These are phyloP conservation scores for Venturia asperata DNA, from an alignment of 2,329 filamentous ascomycete species.

Conservation along the genomic window DNA sequence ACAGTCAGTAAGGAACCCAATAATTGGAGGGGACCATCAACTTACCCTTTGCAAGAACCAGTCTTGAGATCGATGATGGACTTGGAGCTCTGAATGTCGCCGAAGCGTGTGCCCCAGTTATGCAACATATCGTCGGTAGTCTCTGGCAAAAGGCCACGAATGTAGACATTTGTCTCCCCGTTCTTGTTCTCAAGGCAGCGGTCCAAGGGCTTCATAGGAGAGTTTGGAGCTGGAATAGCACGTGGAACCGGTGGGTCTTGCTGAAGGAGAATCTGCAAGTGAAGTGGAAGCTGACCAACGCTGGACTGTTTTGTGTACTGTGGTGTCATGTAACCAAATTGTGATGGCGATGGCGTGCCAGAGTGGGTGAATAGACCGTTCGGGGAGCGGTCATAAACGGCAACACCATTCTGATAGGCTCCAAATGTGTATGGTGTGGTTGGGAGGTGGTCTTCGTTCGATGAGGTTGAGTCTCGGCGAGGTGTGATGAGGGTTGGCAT, in stretches of 20 bases:
- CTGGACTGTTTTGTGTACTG: slow-evolving; percentile 32
- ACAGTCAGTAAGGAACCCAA: background rate
- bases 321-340: slow-evolving; percentile 40
- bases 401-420: slow-evolving; percentile 39
- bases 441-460: slow-evolving; percentile 46
- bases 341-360: slow-evolving; percentile 44
- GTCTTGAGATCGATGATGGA: slow-evolving; percentile 95
- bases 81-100: slow-evolving; percentile 92
- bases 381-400: slow-evolving; percentile 45
- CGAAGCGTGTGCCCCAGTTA: slow-evolving; percentile 78
- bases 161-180: slow-evolving; percentile 96
- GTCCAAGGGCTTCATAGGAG: slow-evolving; percentile 81
- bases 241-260: slow-evolving; percentile 77
- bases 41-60: slow-evolving; percentile 90
- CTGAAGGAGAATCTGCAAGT: slow-evolving; percentile 42
- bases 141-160: slow-evolving; percentile 88
- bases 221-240: slow-evolving; percentile 82
- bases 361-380: slow-evolving; percentile 42
- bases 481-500: slow-evolving; percentile 46
- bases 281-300: slow-evolving; percentile 37
- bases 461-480: slow-evolving; percentile 46
- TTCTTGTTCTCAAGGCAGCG: slow-evolving; percentile 92
- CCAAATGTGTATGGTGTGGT: slow-evolving; percentile 38
- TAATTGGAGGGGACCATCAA: slow-evolving; percentile 22
- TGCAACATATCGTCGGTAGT: slow-evolving; percentile 87